These are phyloP conservation scores for Senecio squalidus DNA, from an alignment of 140 eudicot genomes.

Conservation along the genomic window DNA sequence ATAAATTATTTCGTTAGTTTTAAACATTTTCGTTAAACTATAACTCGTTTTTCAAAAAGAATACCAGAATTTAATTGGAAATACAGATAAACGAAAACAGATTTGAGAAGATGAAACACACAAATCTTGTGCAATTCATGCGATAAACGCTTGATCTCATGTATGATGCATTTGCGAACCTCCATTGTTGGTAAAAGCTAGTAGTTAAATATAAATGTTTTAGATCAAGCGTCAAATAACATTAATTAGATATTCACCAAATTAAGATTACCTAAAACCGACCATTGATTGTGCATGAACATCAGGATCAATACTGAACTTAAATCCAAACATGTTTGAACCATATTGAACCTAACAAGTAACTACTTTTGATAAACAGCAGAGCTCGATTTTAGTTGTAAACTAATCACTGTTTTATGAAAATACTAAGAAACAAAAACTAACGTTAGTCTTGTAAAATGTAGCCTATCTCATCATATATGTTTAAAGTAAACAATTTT, in stretches of 20 bases:
- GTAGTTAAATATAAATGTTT: no score
- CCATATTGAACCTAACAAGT: slow-evolving; percentile 1
- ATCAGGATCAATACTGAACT: neutral
- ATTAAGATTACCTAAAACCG: neutral
- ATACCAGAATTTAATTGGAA: no score
- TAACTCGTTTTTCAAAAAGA: no score
- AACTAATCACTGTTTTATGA: neutral
- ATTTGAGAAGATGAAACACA: slow-evolving; percentile 15
- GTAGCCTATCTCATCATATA: no score
- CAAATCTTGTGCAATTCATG: slow-evolving; percentile 18
- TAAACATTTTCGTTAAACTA: no score
- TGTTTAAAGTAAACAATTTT: no score
- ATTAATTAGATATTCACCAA: slow-evolving; percentile 1
- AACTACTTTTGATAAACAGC: neutral
- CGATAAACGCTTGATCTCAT: slow-evolving; percentile 3
- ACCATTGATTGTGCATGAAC: slow-evolving; percentile 10
- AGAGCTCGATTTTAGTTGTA: neutral
- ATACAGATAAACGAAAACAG: neutral
- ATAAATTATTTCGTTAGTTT: no score
- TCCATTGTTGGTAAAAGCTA: no score
- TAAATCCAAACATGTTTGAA: neutral
- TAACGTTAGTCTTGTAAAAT: no score
- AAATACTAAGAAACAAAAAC: no score
- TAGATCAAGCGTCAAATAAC: slow-evolving; percentile 1
- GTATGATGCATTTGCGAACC: slow-evolving; percentile 22